Evolutionary conservation across 1,139 yeast species (phyloP), one percentile per base, ranked within the genome.

Genomic region (Zygosaccharomyces sapae): DNA sequence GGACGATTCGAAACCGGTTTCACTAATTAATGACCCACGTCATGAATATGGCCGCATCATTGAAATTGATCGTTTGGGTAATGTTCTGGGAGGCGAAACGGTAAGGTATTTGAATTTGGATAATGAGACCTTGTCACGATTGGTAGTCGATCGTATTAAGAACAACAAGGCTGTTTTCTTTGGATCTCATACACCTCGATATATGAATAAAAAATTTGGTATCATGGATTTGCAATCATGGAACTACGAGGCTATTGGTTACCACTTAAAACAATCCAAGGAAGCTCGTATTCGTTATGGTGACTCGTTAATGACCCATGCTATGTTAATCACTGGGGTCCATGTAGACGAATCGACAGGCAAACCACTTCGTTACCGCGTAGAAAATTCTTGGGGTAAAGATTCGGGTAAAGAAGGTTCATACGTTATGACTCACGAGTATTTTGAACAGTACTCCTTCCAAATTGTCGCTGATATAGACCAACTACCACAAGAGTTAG

Each of bases 341-440:
- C 90, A 86, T 65, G 61, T 79, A 13, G 82, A 74, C 50, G 77
- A 66, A 13, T 49, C 59, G 12, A 54, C 62, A 10, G 79, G 77
- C 6, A 68, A 71, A 46, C 92, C 95, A 7, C 69, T 79, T 10
- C 77, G 95, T 62, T 86, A 90, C 81, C 79, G 83, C 65, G 88
- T 87, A 45, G 90, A 86, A 65, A 86, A 86, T 70, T 84, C 94
- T 3, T 86, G 95, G 95, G 95, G 95, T 53, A 76, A 77, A 46
- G 85, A 76, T 38, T 73, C 75, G 5, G 95, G 95, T 51, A 75
- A 75, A 45, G 83, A 83, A 58, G 95, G 95, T 10, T 81, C 77
- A 65, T 86, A 76, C 62, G 74, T 83, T 51, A 85, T 87, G 95
- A 80, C 92, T 19, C 94, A 86, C 62, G 81, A 79, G 44, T 87